Evolutionary conservation across 179 eudicot genomes (phyloP), one percentile per base, ranked within the genome.

Genomic region (Vitellaria paradoxa): DNA sequence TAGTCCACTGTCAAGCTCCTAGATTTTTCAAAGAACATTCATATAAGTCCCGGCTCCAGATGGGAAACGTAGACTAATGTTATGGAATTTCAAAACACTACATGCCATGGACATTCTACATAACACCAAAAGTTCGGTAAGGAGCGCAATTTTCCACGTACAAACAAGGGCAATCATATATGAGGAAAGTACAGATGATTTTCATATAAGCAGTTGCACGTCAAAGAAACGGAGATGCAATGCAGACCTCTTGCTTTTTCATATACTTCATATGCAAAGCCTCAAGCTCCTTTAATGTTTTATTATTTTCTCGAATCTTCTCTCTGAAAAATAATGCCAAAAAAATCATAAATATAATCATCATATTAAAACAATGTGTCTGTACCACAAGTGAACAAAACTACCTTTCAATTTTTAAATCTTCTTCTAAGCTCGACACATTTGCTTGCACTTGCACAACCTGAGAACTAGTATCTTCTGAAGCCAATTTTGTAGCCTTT

Each of bases 1-100:
- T 65, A 96, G 92, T 17, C 76, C 83, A 79, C 80, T 78, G 46
- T 96, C 97, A 64, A 96, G 96, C 73, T 91, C 99, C 99, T 96
- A 30, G 37, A 75, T 76, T 82, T 75, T 71, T 50, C 74, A 80
- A 75, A 74, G 20, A 83, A 80, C 62, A 26, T 42, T 66, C 37
- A 45, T 7, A 47, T 21, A 20, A 52, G 62, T 30, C 30, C 4
- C 7, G 9, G 47, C 11, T 30, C 61, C 37, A 30, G 37, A 30
- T 30, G 37, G 37, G 37, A 21, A 30, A n/a, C 15, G 1, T 26
- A 26, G 23, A 20, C 7, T 24, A 76, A 53, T 76, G 3, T 18
- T 30, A 9, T 52, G 69, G 71, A 17, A 65, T 8, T 11, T 10
- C 42, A 53, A 10, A 67, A 50, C 30, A 17, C 37, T 30, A 2